Conservation (phyloP, 345 rosid species). For the Brassica rapa region DNA sequence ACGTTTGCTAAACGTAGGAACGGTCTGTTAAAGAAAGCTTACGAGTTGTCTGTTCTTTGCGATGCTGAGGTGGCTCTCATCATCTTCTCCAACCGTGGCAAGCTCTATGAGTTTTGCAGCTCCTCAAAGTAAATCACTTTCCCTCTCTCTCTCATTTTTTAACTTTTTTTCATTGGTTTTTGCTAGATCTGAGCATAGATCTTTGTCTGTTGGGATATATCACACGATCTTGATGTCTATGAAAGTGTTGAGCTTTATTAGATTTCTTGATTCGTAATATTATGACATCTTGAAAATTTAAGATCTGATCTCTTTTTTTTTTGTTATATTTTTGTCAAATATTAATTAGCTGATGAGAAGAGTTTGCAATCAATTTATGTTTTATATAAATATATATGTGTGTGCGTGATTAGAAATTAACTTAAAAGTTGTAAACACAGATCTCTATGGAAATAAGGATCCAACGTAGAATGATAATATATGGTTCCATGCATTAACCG, state of each 20-base stretch:
- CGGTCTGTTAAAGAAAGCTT: slow-evolving; percentile 95
- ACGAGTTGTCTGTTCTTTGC: slow-evolving; percentile 88
- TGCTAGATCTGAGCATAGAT: slow-evolving; percentile 26
- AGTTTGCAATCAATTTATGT: slow-evolving; percentile 10
- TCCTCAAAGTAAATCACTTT: slow-evolving; percentile 54
- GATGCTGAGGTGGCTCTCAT: slow-evolving; percentile 98
- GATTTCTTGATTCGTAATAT: slow-evolving; percentile 1
- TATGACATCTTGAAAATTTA: neutral
- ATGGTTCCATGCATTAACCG: slow-evolving; percentile 43
- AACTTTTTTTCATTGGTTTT: neutral
- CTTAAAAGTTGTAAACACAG: slow-evolving; percentile 29
- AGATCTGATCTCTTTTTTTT: slow-evolving; percentile 20
- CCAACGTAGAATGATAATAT: slow-evolving; percentile 42
- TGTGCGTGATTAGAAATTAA: slow-evolving; percentile 13
- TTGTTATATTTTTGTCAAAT: neutral
- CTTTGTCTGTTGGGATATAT: slow-evolving; percentile 6
- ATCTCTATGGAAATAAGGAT: slow-evolving; percentile 31
- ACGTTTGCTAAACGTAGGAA: slow-evolving; percentile 96
- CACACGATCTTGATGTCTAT: slow-evolving; percentile 25
- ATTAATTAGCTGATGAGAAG: slow-evolving; percentile 5
- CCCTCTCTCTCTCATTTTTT: neutral
- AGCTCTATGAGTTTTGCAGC: slow-evolving; percentile 97
- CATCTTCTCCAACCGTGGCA: slow-evolving; percentile 94
- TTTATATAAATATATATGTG: neutral
- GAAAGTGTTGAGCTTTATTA: neutral